Base-by-base conservation (phyloP, 2,329 filamentous ascomycete species). In the Fusarium ambrosium region DNA sequence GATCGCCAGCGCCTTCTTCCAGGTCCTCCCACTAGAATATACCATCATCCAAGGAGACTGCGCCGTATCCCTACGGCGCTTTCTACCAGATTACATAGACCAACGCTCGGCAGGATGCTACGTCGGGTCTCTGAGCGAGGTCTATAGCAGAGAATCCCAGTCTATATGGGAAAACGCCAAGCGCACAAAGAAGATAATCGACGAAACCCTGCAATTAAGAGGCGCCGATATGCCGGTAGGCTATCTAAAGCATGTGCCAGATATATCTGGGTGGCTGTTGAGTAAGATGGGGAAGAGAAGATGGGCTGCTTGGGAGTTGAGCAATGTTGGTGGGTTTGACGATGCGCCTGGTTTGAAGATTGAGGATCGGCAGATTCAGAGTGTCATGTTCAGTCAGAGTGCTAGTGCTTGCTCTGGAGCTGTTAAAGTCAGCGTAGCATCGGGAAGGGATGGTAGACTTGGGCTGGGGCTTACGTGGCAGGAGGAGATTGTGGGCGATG, bases 101-200 rank as follows among this genome's bases (percentile, higher is more conserved):
- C 27, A 41, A 45, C 60, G 39, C 41, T 66, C 67, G 16, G 53
- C 48, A 2, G 67, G 67, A 27, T 69, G 67, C 9, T 69, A 69
- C n/a, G 67, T 69, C 2, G 67, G 67, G 6, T 69, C 67, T n/a
- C 66, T 69, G n/a, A 69, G 67, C 43, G 32, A 59, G 37, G 8
- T 56, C 9, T 69, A 69, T 22, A 27, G 8, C n/a, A 58, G 67
- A 43, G 41, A 62, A 29, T 22, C 60, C 39, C 39, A 8, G 32
- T 59, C 63, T 22, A 32, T 66, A 14, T 60, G 63, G 63, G 8
- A 53, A 11, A 10, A 39, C 10, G 55, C 55, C 10, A 39, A 41
- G 36, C 55, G 55, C 8, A 59, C 55, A 8, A 59, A 59, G 55
- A 59, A 27, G 20, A 39, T 16, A 6, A 59, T 59, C 16, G 34